Evolutionary conservation across 2,329 filamentous ascomycete species (phyloP), one percentile per base, ranked within the genome.

Genomic region (Taxawa tesnikishii): DNA sequence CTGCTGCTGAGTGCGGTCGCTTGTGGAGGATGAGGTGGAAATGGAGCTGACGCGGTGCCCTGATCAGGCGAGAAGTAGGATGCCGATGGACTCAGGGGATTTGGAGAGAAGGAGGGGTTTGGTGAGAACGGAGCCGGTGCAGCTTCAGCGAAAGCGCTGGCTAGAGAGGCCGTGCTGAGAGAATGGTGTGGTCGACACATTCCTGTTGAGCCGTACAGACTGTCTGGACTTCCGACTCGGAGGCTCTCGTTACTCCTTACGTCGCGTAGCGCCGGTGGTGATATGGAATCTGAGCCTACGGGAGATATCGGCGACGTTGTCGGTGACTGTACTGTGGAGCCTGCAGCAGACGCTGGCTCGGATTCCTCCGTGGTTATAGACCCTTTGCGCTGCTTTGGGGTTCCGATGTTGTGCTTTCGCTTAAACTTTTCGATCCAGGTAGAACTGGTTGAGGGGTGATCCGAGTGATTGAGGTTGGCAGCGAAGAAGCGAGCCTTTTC

Each of bases 361-460:
- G 75, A 70, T 33, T 87, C 80, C 50, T 83, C 85, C 23, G 75
- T 53, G 28, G 59, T 60, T 31, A 65, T 52, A 5, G 70, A 73
- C 17, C 59, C 56, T 49, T 73, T 74, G 28, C 70, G 57, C 27
- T 63, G 63, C 44, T 67, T 68, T 8, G 67, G 59, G 23, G 67
- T 64, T 43, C 64, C 55, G 8, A 79, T 50, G 41, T 70, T 75
- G 53, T 93, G 79, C 60, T 88, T 94, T 51, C 84, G 75, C 63
- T 94, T 94, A 65, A 96, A 96, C 53, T 90, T 92, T 49, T 94
- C 84, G 19, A 96, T 68, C 87, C 88, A 94, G 43, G 68, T 76
- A 17, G 73, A 65, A 43, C 73, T 90, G 42, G 83, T 71, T 46
- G 79, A 82, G 6, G 35, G 35, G 13, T 40, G 37, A 34, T 79